Evolutionary conservation across 768 basidiomycete genomes (phyloP), one percentile per base, ranked within the genome.

Genomic region (Trametes cubensis): DNA sequence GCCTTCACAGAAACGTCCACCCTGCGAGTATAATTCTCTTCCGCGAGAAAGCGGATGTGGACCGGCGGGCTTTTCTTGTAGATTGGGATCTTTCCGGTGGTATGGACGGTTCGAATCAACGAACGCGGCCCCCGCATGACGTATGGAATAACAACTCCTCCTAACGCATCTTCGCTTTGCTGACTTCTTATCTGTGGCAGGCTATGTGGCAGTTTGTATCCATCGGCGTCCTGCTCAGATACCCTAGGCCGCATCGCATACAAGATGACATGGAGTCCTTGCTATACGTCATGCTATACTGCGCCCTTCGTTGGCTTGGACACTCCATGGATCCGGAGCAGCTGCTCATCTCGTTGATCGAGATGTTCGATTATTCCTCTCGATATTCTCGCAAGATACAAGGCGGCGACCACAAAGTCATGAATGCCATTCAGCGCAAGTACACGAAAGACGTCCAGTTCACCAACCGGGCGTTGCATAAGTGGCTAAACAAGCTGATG

Each of bases 201-300:
- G 58, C 30, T 23, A 59, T 48, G 8, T 49, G 47, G 47, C 46
- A 40, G n/a, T 59, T 59, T 25, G 41, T 50, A 48, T 49, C 58
- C 1, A 30, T 49, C 26, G 34, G 15, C 18, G 18, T n/a, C 3
- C 28, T 28, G 44, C n/a, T 18, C 7, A 14, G n/a, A 20, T 18
- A 15, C n/a, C 44, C 14, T 14, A 5, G 20, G 10, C 8, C 10
- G 47, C 28, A 55, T 21, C 49, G 38, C 7, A 50, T 62, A 10
- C 40, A 51, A n/a, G 48, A 62, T n/a, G 61, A 62, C 39, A 56
- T 62, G 55, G 61, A 62, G 40, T 50, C 61, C 8, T 23, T 62
- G 14, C 23, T 62, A 28, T 62, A 62, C 34, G 46, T 56, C 14
- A 48, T 56, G 6, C 47, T 62, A 2, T 62, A 42, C 40, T 50